A percentile compares a stretch with the other conserved stretches of the same genome.
These are phyloP conservation scores for Sarocladiaceae sp. DNA, from an alignment of 2,329 filamentous ascomycete genomes.

Conservation along the genomic window DNA sequence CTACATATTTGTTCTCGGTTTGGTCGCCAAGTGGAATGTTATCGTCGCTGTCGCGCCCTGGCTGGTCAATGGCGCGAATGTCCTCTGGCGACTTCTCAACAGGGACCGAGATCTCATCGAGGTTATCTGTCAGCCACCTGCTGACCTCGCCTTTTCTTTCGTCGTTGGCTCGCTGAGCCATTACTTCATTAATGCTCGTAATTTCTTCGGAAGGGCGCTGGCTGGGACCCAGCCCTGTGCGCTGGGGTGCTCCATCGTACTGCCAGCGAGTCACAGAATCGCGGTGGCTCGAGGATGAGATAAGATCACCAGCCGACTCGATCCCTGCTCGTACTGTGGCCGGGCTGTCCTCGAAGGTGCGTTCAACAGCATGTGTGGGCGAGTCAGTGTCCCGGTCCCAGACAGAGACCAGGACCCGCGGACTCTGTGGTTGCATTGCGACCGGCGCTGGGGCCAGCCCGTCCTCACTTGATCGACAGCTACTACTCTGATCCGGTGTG, in stretches of 20 bases:
- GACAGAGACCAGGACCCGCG: constrained; percentile 52
- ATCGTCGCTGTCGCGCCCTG: constrained; percentile 28
- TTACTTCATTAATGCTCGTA: constrained; percentile 45
- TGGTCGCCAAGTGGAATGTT: constrained; percentile 40
- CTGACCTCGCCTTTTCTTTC: constrained; percentile 47
- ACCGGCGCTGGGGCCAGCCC: constrained; percentile 34
- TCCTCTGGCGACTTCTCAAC: constrained; percentile 17
- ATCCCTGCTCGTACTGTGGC: constrained; percentile 28
- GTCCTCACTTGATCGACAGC: constrained; percentile 48
- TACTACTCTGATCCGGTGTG: constrained; percentile 47
- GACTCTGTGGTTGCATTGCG: constrained; percentile 44
- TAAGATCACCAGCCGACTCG: constrained; percentile 36
- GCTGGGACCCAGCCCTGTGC: constrained; percentile 37
- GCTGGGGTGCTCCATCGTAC: constrained; percentile 21
- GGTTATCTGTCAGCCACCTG: constrained; percentile 41
- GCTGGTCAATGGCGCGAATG: constrained; percentile 19
- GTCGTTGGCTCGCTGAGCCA: constrained; percentile 33
- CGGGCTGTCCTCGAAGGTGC: constrained; percentile 33
- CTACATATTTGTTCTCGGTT: constrained; percentile 46
- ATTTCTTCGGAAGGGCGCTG: constrained; percentile 39
- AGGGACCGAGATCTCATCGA: constrained; percentile 22
- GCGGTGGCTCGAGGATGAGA: constrained; percentile 24
- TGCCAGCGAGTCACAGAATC: constrained; percentile 40
- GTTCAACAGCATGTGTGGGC: constrained; percentile 34
- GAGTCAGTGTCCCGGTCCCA: constrained; percentile 41